phyloP scores from a whole-genome alignment of 1,284 basidiomycete species.

The Hypsizygus ulmarius region DNA sequence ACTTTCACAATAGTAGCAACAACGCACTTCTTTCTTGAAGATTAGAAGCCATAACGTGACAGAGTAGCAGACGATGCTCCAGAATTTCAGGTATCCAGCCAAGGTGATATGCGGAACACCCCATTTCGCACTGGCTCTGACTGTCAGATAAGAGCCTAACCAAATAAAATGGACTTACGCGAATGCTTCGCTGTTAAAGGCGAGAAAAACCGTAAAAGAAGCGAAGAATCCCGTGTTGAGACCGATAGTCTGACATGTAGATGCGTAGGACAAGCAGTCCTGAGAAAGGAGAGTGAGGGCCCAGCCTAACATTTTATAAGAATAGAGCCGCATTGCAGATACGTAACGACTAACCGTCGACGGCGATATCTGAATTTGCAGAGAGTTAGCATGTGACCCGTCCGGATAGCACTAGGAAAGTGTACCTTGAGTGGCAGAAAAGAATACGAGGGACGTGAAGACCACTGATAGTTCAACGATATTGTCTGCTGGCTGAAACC shows the following conservation, averaged over 20 bases:
- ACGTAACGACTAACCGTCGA: conserved; percentile 65
- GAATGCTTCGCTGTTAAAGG: conserved; percentile 94
- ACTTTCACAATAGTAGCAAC: neutral
- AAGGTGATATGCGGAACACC: conserved; percentile 84
- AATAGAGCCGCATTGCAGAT: neutral
- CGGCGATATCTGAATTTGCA: conserved; percentile 79
- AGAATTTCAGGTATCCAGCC: conserved; percentile 84
- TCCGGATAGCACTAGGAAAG: conserved; percentile 6
- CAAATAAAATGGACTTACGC: conserved; percentile 50
- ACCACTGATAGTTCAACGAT: conserved; percentile 80
- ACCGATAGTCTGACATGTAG: conserved; percentile 97
- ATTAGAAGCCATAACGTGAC: conserved; percentile 89
- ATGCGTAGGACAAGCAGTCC: conserved; percentile 94
- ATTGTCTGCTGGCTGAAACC: conserved; percentile 73
- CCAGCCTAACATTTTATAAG: conserved; percentile 67
- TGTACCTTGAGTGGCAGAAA: conserved; percentile 95
- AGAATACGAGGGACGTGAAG: conserved; percentile 90
- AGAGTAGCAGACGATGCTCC: conserved; percentile 75
- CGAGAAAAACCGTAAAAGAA: conserved; percentile 96
- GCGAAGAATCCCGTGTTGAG: conserved; percentile 96
- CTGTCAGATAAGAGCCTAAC: conserved; percentile 2
- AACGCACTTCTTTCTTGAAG: conserved; percentile 83
- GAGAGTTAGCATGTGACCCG: conserved; percentile 8
- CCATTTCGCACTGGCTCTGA: conserved; percentile 63
- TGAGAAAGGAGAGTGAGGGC: conserved; percentile 94